Conservation (phyloP, 192 early-diverging fungal genomes). For the Mortierella alpina region DNA sequence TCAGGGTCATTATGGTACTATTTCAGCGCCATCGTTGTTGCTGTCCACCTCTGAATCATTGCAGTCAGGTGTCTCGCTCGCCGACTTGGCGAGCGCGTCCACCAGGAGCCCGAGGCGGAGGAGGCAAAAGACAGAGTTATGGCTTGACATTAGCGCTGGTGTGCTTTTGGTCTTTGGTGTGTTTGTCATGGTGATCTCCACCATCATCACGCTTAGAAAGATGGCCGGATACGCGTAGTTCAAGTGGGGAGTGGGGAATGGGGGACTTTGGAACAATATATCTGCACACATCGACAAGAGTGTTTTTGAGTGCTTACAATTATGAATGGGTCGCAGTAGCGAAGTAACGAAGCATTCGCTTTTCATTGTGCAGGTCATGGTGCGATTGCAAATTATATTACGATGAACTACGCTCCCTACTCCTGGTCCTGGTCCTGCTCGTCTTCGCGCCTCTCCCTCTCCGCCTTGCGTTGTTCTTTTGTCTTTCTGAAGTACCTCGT, state of each 20-base stretch:
- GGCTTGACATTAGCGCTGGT: slow-evolving; percentile 55
- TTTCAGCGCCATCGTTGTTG: slow-evolving; percentile 1
- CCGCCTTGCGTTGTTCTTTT: slow-evolving; percentile 50
- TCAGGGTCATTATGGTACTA: background rate
- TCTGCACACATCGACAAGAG: too few relatives aligned
- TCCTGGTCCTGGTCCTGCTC: slow-evolving; percentile 20
- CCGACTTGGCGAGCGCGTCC: background rate
- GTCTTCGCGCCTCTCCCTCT: slow-evolving; percentile 33
- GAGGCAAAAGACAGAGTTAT: slow-evolving; percentile 26
- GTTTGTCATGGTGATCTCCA: slow-evolving; percentile 58
- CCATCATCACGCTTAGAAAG: slow-evolving; percentile 25
- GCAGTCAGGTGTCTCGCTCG: background rate
- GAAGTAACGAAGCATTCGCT: too few relatives aligned
- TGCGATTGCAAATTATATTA: too few relatives aligned
- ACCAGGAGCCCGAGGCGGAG: background rate
- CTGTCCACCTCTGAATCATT: background rate
- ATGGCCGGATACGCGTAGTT: slow-evolving; percentile 35
- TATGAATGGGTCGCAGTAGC: too few relatives aligned
- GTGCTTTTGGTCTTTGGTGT: slow-evolving; percentile 57
- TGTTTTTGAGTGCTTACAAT: too few relatives aligned
- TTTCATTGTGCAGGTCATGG: too few relatives aligned
- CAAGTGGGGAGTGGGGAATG: too few relatives aligned
- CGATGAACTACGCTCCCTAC: slow-evolving; percentile 1
- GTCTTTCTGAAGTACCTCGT: slow-evolving; percentile 72
- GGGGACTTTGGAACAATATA: too few relatives aligned